Evolutionary conservation across 2,329 filamentous ascomycete species (phyloP).

Genomic region (Diaporthe helianthi): DNA sequence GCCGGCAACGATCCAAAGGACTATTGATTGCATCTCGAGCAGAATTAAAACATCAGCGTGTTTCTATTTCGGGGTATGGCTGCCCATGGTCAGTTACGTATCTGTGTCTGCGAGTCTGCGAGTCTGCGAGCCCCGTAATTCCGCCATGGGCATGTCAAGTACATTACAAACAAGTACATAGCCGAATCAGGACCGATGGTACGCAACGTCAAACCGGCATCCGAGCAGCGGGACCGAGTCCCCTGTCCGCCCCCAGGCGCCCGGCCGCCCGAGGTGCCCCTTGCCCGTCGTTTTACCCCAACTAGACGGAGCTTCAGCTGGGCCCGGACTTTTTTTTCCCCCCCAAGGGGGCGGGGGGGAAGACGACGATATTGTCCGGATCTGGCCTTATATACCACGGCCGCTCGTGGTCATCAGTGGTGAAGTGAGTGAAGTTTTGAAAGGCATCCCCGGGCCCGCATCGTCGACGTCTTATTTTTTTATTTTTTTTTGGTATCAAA

Average conservation of each 20-base stretch:
- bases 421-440: too few relatives aligned
- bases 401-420: background rate
- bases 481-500: background rate
- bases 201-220: slow-evolving; percentile 12
- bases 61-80: background rate
- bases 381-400: slow-evolving; percentile 20
- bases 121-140: too few relatives aligned
- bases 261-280: slow-evolving; percentile 11
- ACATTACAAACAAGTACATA: too few relatives aligned
- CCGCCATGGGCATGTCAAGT: background rate
- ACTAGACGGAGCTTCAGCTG: slow-evolving; percentile 29
- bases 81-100: background rate
- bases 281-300: slow-evolving; percentile 30
- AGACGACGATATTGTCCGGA: slow-evolving; percentile 19
- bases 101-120: background rate
- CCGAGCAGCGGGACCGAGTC: slow-evolving; percentile 15
- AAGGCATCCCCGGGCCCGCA: background rate
- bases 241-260: background rate
- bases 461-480: background rate
- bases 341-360: too few relatives aligned
- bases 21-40: too few relatives aligned
- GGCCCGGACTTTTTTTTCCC: slow-evolving; percentile 26
- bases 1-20: background rate
- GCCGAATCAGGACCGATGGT: slow-evolving; percentile 14
- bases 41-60: background rate